Evolutionary conservation across 2,329 filamentous ascomycete genomes (phyloP).

Genomic region (Pestalotiopsis sp.): DNA sequence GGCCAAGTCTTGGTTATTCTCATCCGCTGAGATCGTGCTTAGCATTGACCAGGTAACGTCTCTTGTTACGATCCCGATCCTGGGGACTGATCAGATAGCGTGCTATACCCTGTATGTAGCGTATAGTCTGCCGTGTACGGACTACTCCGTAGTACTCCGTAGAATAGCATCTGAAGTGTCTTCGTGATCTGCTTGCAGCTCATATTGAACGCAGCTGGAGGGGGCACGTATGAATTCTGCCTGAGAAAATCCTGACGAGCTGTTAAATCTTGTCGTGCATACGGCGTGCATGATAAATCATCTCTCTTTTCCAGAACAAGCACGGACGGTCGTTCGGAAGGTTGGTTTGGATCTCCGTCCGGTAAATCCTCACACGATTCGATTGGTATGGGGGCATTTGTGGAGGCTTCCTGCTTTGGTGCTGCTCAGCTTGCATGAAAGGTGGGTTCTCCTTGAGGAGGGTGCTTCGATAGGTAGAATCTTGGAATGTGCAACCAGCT

Average conservation of each 20-base stretch:
- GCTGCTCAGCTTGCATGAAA: background rate
- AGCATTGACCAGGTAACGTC: background rate
- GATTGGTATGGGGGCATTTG: background rate
- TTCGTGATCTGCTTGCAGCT: no score
- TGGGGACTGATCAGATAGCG: background rate
- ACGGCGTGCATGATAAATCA: background rate
- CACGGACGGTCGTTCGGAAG: background rate
- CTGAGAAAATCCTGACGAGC: background rate
- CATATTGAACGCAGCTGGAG: background rate
- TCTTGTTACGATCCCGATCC: background rate
- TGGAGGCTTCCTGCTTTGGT: background rate
- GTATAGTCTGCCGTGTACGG: background rate
- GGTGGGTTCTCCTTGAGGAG: background rate
- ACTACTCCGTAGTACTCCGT: no score
- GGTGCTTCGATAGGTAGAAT: background rate
- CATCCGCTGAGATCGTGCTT: background rate
- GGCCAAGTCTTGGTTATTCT: background rate
- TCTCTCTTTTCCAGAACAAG: background rate
- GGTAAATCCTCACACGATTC: background rate
- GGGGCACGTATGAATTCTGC: background rate
- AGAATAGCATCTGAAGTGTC: no score
- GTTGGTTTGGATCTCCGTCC: background rate
- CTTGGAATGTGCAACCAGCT: background rate
- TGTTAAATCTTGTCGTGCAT: background rate
- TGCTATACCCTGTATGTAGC: background rate